Evolutionary conservation across 2,329 filamentous ascomycete species (phyloP).

Genomic region (Endocalyx cinctus): DNA sequence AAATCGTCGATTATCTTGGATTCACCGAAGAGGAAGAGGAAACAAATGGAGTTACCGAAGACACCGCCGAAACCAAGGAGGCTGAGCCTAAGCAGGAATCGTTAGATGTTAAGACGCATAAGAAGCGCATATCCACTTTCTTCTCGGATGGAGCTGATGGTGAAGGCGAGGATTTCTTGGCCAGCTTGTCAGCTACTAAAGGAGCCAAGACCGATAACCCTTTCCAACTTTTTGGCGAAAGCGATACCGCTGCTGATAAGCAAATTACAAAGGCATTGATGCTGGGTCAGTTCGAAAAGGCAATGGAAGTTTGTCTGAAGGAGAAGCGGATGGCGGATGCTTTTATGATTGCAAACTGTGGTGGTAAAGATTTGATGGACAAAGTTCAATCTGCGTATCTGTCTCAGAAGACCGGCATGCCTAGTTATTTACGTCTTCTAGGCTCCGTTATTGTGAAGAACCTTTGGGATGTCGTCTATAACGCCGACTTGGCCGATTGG

Average conservation of each 20-base stretch:
- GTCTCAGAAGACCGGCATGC: slow-evolving; percentile 72
- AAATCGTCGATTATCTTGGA: slow-evolving; percentile 86
- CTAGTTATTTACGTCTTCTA: slow-evolving; percentile 87
- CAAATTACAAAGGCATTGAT: slow-evolving; percentile 83
- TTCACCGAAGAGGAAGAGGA: slow-evolving; percentile 60
- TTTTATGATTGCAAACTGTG: slow-evolving; percentile 96
- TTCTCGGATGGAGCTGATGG: slow-evolving; percentile 66
- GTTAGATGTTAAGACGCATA: slow-evolving; percentile 33
- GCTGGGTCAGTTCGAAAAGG: slow-evolving; percentile 85
- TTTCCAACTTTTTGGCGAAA: slow-evolving; percentile 81
- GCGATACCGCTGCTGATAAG: slow-evolving; percentile 80
- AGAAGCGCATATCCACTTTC: slow-evolving; percentile 68
- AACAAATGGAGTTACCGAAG: slow-evolving; percentile 43
- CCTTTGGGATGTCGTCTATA: slow-evolving; percentile 96
- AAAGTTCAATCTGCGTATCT: slow-evolving; percentile 92
- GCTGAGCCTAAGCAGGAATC: slow-evolving; percentile 39
- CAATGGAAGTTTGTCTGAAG: slow-evolving; percentile 81
- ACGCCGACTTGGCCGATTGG: slow-evolving; percentile 89
- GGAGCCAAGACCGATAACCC: slow-evolving; percentile 90
- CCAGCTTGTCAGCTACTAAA: slow-evolving; percentile 80
- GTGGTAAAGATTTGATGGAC: slow-evolving; percentile 86
- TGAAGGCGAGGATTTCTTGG: slow-evolving; percentile 81
- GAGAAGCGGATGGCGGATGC: slow-evolving; percentile 92
- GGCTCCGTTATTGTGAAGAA: slow-evolving; percentile 94
- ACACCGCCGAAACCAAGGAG: slow-evolving; percentile 37